Conservation (phyloP, 768 basidiomycete species). For the Tulasnella sp. region DNA sequence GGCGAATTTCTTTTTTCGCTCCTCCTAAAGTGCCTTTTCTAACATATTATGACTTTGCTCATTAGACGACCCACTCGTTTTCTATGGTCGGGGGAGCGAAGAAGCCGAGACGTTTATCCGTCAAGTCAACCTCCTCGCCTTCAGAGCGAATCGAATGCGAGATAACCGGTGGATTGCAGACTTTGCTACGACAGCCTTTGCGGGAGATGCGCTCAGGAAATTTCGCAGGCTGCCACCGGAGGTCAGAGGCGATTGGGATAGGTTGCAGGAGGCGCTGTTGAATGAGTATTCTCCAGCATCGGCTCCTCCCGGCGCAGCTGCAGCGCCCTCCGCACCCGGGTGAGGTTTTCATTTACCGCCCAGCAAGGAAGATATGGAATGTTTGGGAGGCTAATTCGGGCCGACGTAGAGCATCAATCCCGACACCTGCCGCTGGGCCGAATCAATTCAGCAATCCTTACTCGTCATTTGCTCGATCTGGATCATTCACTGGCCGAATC, state of each 20-base stretch:
- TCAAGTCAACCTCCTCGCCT: neutral
- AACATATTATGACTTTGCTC: neutral
- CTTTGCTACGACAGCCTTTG: neutral
- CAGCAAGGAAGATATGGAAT: too few relatives aligned
- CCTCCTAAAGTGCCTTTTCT: neutral
- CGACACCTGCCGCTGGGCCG: neutral
- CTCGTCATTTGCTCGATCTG: neutral
- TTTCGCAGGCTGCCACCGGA: neutral
- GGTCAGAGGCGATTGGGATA: neutral
- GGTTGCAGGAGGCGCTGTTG: conserved; percentile 3
- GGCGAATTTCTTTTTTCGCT: neutral
- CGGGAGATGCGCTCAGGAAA: neutral
- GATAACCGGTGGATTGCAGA: neutral
- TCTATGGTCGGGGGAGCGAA: neutral
- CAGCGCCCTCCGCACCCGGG: neutral
- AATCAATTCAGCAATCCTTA: neutral
- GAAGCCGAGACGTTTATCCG: conserved; percentile 8
- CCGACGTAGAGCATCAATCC: neutral
- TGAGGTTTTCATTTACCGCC: neutral
- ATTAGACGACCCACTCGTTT: neutral
- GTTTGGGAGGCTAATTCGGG: too few relatives aligned
- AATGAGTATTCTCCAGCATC: conserved; percentile 3
- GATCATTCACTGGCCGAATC: neutral
- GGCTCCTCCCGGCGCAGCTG: neutral
- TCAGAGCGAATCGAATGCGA: neutral